Base-by-base conservation (phyloP, 176 grass and related monocot genomes). In the Cocos nucifera region DNA sequence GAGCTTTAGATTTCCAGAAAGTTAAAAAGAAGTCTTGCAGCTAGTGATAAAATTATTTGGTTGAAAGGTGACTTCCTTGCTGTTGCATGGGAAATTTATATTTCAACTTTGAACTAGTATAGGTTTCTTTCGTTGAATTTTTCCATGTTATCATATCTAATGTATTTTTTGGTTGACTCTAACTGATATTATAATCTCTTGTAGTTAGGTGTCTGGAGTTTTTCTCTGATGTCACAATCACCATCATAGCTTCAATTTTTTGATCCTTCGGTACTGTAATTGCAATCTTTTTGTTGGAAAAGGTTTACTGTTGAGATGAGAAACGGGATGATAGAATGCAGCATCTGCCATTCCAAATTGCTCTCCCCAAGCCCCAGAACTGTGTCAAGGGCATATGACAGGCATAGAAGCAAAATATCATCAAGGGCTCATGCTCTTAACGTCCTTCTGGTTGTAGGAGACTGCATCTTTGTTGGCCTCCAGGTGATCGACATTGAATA, bases 361-460 rank as follows among this genome's bases (percentile, higher is more conserved):
- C 26, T 56, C 12, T 51, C 25, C 4, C 51, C 27, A 6, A 54
- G 50, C 24, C 25, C 65, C 15, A 67, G 51, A 55, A 32, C 51
- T 21, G 50, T 67, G 20, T 67, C 65, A 22, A 67, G 65, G 27
- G 65, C 65, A 56, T 67, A 67, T 21, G 65, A 67, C 39, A 67
- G 52, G 23, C 65, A 67, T 39, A 67, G 65, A 17, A 67, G 51
- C 52, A 51, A 44, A 4, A 27, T 67, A 22, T 55, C 65, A 54
- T 54, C 65, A 14, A 67, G 54, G 20, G 15, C 28, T 32, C 10
- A 52, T 32, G 65, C 52, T 21, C 65, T 67, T 4, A 67, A 67
- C 4, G 12, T 67, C 25, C 26, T 55, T 19, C 50, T 67, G 15
- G 65, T 67, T 55, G 26, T 67, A 17, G 65, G 65, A 15, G 65